Conservation (phyloP, 2,329 filamentous ascomycete genomes). For the Sclerotinia subarctica region DNA sequence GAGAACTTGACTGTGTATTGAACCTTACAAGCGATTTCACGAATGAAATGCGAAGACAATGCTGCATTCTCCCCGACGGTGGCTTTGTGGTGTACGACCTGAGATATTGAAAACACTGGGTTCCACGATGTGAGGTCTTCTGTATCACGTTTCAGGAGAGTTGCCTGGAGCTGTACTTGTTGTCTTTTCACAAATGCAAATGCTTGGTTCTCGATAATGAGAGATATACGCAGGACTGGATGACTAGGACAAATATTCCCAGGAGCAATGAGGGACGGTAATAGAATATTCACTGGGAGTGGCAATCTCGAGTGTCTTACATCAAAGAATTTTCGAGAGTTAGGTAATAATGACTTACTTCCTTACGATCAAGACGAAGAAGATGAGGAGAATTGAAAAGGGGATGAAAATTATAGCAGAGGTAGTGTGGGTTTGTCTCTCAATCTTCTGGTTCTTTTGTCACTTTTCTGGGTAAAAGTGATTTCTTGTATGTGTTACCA, state of each 20-base stretch:
- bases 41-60: too few relatives aligned
- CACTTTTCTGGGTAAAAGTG: neutral
- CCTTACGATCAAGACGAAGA: neutral
- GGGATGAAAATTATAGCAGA: neutral
- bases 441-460: neutral
- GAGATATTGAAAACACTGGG: neutral
- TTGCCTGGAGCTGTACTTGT: neutral
- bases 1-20: neutral
- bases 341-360: neutral
- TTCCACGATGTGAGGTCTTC: neutral
- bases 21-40: neutral
- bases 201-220: neutral
- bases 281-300: neutral
- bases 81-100: neutral
- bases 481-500: neutral
- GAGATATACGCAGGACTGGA: neutral
- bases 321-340: neutral
- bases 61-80: neutral
- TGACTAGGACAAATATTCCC: neutral
- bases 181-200: neutral
- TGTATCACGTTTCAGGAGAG: neutral
- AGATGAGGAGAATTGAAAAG: neutral
- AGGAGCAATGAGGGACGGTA: too few relatives aligned
- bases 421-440: neutral
- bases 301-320: neutral